Evolutionary conservation across 768 basidiomycete genomes (phyloP).

Genomic region (Tephrocybe rancida): DNA sequence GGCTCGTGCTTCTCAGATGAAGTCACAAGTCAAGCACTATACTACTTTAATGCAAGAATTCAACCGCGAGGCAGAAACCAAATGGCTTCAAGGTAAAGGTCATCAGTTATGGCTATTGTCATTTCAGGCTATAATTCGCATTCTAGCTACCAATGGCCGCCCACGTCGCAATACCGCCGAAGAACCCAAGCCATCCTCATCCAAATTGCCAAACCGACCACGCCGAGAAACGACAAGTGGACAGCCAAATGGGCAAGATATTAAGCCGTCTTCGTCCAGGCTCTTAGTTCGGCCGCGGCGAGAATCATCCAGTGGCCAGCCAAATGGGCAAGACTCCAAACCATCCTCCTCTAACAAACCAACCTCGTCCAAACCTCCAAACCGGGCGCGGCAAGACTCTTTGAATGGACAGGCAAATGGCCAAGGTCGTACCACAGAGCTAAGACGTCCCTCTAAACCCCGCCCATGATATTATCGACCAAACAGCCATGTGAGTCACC

Average conservation of each 20-base stretch:
- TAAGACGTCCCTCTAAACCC: constrained; percentile 1
- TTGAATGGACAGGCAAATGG: neutral
- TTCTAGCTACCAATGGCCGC: constrained; percentile 17
- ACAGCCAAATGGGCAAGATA: constrained; percentile 12
- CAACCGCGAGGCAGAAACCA: constrained; percentile 73
- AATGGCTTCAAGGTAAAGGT: constrained; percentile 63
- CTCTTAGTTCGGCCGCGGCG: constrained; percentile 1
- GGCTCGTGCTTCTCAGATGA: constrained; percentile 76
- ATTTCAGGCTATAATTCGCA: neutral
- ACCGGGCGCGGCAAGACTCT: constrained; percentile 21
- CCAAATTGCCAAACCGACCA: constrained; percentile 18
- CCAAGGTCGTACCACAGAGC: neutral
- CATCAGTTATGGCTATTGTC: neutral
- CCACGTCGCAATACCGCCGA: constrained; percentile 22
- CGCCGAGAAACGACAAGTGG: constrained; percentile 15
- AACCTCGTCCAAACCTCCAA: constrained; percentile 30
- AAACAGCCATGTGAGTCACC: neutral
- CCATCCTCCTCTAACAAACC: constrained; percentile 14
- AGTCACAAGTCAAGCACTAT: constrained; percentile 84
- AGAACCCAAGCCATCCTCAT: constrained; percentile 23
- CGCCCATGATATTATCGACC: neutral
- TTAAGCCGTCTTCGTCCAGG: neutral
- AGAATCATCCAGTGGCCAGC: neutral
- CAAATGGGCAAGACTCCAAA: constrained; percentile 15
- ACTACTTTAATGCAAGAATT: constrained; percentile 81